Evolutionary conservation across 352 stramenopile genomes (phyloP), one percentile per base, ranked within the genome.

Genomic region (Phytophthora pinifolia): DNA sequence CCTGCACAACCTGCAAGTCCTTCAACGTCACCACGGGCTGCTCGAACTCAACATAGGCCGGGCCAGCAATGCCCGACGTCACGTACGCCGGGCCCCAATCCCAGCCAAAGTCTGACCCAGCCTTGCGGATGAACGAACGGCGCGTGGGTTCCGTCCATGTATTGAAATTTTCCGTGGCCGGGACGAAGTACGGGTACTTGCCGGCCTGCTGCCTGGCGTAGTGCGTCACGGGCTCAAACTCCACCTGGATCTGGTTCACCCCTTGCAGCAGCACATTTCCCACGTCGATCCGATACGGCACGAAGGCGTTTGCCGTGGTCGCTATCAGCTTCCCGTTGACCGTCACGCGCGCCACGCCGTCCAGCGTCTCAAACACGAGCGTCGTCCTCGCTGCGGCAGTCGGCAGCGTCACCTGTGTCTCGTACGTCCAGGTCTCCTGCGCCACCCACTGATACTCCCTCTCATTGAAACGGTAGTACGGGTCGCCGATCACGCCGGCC

Each of bases 41-140:
- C 27, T 57, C 20, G 1, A 72, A 56, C 48, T 88, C 69, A 18
- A 94, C 37, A 38, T 67, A 80, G 10, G 62, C 84, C 14, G 29
- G n/a, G 1, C 76, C 80, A 18, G 77, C 64, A 48, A 94, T 86
- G 4, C 84, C 84, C 6, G 72, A 67, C 10, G 76, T 86, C 5
- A 81, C 65, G 49, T 72, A 91, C 25, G 84, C 83, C 9, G 84
- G 86, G 0, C 86, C 86, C 86, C 86, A 96, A 49, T 96, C 86
- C 86, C 86, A 96, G 3, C 86, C 86, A 67, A 94, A 96, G 55
- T 93, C 86, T 7, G 81, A 90, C 0, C 83, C 83, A 0, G 86
- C 81, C 51, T 96, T 96, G n/a, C 86, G 80, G 9, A 93, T 64
- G 58, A 94, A 96, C 1, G 74, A 79, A 2, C 86, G 84, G 22